Evolutionary conservation across 2,329 filamentous ascomycete genomes (phyloP).

Genomic region (Ophiosphaerella narmari): DNA sequence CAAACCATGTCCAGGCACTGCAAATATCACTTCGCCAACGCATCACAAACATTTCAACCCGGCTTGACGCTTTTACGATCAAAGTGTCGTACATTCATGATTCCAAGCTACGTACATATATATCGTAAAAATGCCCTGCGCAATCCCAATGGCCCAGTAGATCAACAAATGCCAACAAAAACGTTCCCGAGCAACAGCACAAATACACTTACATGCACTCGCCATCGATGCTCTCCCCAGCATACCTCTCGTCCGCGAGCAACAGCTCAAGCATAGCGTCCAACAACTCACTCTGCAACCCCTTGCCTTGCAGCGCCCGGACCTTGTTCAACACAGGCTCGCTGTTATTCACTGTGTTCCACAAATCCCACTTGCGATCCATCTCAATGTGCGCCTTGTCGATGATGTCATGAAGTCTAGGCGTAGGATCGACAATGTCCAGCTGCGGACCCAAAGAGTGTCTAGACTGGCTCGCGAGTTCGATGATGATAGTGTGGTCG

Average conservation of each 20-base stretch:
- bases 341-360: constrained; percentile 32
- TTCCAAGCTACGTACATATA: too few species aligned
- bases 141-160: not conserved
- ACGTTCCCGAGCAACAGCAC: too few species aligned
- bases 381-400: constrained; percentile 35
- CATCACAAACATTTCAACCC: too few species aligned
- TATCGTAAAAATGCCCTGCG: not conserved
- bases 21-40: too few species aligned
- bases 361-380: constrained; percentile 41
- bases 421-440: constrained; percentile 38
- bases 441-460: constrained; percentile 29
- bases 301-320: constrained; percentile 33
- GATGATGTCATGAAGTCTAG: constrained; percentile 34
- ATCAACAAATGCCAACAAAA: not conserved
- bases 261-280: constrained; percentile 43
- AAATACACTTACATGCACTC: not conserved
- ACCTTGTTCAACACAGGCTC: constrained; percentile 38
- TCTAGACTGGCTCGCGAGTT: constrained; percentile 20
- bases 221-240: constrained; percentile 13
- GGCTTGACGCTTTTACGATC: too few species aligned
- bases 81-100: too few species aligned
- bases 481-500: constrained; percentile 30
- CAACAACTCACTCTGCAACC: constrained; percentile 30
- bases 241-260: constrained; percentile 41
- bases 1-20: too few species aligned